Conservation (phyloP, 192 early-diverging fungal genomes). For the Backusella parvicylindrica region DNA sequence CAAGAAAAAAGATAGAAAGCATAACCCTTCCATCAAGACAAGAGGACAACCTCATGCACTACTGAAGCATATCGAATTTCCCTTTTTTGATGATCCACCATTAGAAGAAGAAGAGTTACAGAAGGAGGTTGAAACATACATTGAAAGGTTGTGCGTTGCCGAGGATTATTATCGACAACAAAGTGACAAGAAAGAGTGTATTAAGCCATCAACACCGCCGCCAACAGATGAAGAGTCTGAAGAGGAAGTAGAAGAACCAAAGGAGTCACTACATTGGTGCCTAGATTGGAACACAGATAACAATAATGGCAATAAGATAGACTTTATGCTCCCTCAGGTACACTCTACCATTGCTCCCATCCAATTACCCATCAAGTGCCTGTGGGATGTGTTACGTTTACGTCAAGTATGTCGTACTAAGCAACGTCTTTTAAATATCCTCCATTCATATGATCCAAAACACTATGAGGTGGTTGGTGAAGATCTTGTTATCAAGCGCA, state of each 20-base stretch:
- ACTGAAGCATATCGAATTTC: slow-evolving; percentile 48
- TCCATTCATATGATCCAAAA: neutral
- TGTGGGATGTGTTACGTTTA: slow-evolving; percentile 46
- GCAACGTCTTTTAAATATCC: slow-evolving; percentile 20
- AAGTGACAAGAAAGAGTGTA: neutral
- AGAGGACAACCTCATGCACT: slow-evolving; percentile 11
- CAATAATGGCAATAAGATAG: neutral
- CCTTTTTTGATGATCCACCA: slow-evolving; percentile 41
- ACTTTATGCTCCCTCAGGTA: neutral
- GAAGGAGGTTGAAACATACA: slow-evolving; percentile 35
- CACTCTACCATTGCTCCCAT: neutral
- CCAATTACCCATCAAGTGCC: neutral
- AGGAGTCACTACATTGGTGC: neutral
- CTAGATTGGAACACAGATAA: neutral
- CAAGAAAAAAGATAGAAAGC: neutral
- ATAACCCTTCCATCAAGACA: neutral
- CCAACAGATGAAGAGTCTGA: neutral
- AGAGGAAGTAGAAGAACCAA: neutral
- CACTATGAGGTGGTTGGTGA: neutral
- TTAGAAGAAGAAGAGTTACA: slow-evolving; percentile 30
- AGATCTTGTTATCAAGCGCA: neutral
- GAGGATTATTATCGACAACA: neutral
- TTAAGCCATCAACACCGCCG: neutral
- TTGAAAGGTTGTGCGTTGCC: slow-evolving; percentile 9
- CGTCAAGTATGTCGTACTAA: slow-evolving; percentile 51